These are phyloP conservation scores for Brasilioporus rufonigricans DNA, from an alignment of 768 basidiomycete species.

Conservation along the genomic window DNA sequence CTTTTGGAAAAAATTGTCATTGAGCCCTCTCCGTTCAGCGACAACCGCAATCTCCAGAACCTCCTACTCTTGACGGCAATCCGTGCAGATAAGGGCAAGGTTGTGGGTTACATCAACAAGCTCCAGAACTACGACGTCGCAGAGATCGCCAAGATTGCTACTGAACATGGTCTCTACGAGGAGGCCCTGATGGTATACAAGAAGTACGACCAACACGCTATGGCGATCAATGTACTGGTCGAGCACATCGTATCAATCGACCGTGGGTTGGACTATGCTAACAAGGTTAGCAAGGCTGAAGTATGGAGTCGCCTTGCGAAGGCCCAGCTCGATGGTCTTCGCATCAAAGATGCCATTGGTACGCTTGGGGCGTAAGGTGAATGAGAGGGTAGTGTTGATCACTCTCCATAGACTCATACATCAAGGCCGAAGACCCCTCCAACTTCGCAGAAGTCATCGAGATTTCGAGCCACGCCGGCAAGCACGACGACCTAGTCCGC, in stretches of 20 bases:
- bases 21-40: constrained; percentile 95
- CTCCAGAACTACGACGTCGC: constrained; percentile 91
- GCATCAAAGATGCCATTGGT: constrained; percentile 98
- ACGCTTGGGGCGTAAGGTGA: constrained; percentile 20
- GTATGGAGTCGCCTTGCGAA: constrained; percentile 99
- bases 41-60: constrained; percentile 96
- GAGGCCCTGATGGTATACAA: constrained; percentile 97
- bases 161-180: constrained; percentile 92
- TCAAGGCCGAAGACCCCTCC: constrained; percentile 92
- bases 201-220: constrained; percentile 93
- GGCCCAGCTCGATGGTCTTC: constrained; percentile 95
- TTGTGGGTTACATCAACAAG: constrained; percentile 97
- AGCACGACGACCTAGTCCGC: constrained; percentile 91
- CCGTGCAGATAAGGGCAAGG: constrained; percentile 97
- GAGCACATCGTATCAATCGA: constrained; percentile 98
- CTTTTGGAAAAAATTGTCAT: constrained; percentile 98
- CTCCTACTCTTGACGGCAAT: constrained; percentile 93
- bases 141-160: constrained; percentile 96
- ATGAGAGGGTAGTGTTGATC: not conserved
- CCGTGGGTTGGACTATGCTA: constrained; percentile 92
- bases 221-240: constrained; percentile 96
- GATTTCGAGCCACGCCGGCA: constrained; percentile 90
- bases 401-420: constrained; percentile 76
- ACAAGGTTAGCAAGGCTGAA: constrained; percentile 93
- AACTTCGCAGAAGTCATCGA: constrained; percentile 97